These are phyloP conservation scores for Taphrina populina DNA, from an alignment of 1,139 yeast species.

Conservation along the genomic window DNA sequence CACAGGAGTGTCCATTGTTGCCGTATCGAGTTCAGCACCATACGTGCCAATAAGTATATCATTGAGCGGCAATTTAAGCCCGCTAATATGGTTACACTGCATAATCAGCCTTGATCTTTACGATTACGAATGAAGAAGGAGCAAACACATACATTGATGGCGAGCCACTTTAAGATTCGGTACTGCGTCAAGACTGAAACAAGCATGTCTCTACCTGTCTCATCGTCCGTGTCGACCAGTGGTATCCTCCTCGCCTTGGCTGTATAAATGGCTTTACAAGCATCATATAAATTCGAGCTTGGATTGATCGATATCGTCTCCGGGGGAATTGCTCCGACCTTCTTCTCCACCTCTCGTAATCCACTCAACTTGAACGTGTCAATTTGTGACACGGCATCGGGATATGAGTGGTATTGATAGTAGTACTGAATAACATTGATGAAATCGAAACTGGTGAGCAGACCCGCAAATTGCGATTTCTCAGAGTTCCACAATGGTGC, in stretches of 20 bases:
- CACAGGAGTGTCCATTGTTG: conserved; percentile 89
- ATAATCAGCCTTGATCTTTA: background rate
- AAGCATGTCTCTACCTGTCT: conserved; percentile 88
- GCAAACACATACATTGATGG: conserved; percentile 57
- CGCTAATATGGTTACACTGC: conserved; percentile 82
- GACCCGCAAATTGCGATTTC: conserved; percentile 87
- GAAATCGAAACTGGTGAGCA: conserved; percentile 87
- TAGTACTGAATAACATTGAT: conserved; percentile 94
- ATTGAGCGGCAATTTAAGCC: conserved; percentile 71
- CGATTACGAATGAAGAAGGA: background rate
- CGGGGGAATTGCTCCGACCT: conserved; percentile 82
- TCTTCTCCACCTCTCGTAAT: conserved; percentile 68
- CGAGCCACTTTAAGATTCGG: conserved; percentile 90
- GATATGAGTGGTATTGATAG: conserved; percentile 60
- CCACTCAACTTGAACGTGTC: conserved; percentile 86
- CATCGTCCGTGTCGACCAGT: conserved; percentile 88
- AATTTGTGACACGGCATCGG: conserved; percentile 85
- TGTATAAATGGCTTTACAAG: conserved; percentile 87
- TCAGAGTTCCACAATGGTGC: conserved; percentile 97
- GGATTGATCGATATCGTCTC: conserved; percentile 92
- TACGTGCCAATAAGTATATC: conserved; percentile 61
- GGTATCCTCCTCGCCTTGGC: conserved; percentile 93
- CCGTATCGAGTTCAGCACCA: conserved; percentile 61
- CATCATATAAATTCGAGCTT: conserved; percentile 83
- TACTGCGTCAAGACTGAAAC: conserved; percentile 87